Conservation (phyloP, 2,329 filamentous ascomycete species). For the Decorospora gaudefroyi region DNA sequence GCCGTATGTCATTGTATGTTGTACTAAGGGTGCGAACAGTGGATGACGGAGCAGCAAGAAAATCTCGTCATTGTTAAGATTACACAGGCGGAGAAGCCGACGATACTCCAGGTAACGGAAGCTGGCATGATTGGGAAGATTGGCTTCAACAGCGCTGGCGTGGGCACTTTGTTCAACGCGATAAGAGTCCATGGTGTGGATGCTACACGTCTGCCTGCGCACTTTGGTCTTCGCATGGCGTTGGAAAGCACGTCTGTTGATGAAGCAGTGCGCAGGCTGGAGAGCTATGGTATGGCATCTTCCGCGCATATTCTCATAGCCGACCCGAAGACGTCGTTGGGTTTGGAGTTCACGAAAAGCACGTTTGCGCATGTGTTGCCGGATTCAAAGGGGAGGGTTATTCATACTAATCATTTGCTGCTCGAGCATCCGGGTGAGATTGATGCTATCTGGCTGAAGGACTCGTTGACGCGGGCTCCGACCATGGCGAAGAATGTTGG, state of each 20-base stretch:
- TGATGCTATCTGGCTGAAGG: conserved; percentile 52
- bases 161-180: conserved; percentile 66
- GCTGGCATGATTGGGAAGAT: conserved; percentile 68
- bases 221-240: conserved; percentile 61
- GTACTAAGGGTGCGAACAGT: no score
- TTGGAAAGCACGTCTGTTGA: conserved; percentile 58
- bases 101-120: conserved; percentile 62
- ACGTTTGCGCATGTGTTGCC: conserved; percentile 39
- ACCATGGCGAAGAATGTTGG: conserved; percentile 46
- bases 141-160: conserved; percentile 63
- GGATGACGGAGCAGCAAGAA: conserved; percentile 56
- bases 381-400: conserved; percentile 43
- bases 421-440: conserved; percentile 44
- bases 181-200: conserved; percentile 63
- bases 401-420: conserved; percentile 54
- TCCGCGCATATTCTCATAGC: conserved; percentile 61
- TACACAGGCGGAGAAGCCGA: conserved; percentile 51
- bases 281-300: conserved; percentile 56
- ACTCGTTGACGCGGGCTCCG: conserved; percentile 45
- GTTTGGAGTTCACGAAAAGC: conserved; percentile 55
- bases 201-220: conserved; percentile 59
- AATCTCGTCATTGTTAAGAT: conserved; percentile 58
- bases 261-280: conserved; percentile 54
- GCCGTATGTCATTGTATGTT: no score
- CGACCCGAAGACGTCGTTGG: conserved; percentile 53